Evolutionary conservation across 148 eudicot genomes (phyloP).

Genomic region (Cornus suecica): DNA sequence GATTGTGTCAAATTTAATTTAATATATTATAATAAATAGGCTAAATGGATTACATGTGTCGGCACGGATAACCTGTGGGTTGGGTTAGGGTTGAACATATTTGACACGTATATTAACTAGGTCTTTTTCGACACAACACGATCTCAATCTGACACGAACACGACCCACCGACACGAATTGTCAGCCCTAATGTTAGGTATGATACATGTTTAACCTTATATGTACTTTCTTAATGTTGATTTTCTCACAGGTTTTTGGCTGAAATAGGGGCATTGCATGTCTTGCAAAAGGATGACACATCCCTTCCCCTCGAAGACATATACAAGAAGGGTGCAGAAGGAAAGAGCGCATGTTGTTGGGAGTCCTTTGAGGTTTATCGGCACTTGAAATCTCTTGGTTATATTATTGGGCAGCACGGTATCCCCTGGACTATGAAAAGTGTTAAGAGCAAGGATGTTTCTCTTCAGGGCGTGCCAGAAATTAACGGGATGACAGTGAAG

Average conservation of each 20-base stretch:
- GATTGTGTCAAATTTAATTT: too few species aligned
- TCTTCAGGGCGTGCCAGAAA: slow-evolving; percentile 23
- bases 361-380: slow-evolving; percentile 67
- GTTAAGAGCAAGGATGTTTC: slow-evolving; percentile 17
- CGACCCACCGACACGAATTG: too few species aligned
- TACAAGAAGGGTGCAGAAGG: slow-evolving; percentile 56
- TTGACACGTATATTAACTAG: too few species aligned
- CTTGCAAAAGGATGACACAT: slow-evolving; percentile 36
- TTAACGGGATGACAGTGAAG: neutral
- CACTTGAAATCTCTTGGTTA: slow-evolving; percentile 82
- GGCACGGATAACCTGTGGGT: too few species aligned
- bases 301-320: slow-evolving; percentile 45
- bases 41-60: too few species aligned
- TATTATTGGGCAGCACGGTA: slow-evolving; percentile 62
- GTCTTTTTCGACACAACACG: too few species aligned
- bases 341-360: slow-evolving; percentile 64
- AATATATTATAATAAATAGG: too few species aligned
- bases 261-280: slow-evolving; percentile 73
- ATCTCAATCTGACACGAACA: too few species aligned
- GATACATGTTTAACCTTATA: neutral
- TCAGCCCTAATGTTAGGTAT: neutral
- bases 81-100: too few species aligned
- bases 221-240: neutral
- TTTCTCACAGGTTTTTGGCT: slow-evolving; percentile 55
- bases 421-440: slow-evolving; percentile 65